phyloP scores from a whole-genome alignment of 768 basidiomycete species.

The Naganishia onofrii region DNA sequence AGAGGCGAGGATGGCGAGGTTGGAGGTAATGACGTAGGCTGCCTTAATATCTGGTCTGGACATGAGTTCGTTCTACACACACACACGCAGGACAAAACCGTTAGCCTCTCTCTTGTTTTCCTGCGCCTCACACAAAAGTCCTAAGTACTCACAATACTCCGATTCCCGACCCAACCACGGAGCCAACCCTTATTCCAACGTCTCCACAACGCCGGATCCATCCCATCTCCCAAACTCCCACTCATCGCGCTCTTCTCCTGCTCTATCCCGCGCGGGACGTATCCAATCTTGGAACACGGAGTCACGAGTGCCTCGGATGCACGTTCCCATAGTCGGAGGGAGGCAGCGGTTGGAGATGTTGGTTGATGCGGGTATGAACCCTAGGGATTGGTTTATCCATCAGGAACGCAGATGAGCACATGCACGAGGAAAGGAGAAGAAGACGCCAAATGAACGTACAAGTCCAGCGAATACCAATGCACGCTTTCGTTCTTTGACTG shows the following conservation, averaged over 20 bases:
- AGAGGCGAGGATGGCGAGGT: conserved; percentile 47
- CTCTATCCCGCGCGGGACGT: conserved; percentile 10
- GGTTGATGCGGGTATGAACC: conserved; percentile 51
- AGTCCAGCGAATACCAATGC: conserved; percentile 48
- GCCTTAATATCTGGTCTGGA: conserved; percentile 44
- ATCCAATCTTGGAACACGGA: conserved; percentile 25
- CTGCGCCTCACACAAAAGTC: no score
- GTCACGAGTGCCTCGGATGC: conserved; percentile 46
- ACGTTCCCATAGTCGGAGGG: conserved; percentile 44
- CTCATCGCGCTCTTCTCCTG: conserved; percentile 19
- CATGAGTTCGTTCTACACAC: conserved; percentile 45
- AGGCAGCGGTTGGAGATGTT: conserved; percentile 41
- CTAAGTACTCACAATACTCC: conserved; percentile 30
- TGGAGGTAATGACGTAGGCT: conserved; percentile 48
- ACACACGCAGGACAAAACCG: background rate
- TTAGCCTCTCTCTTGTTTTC: background rate
- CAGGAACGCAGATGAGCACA: background rate
- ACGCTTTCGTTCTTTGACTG: conserved; percentile 23
- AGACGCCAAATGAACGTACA: conserved; percentile 33
- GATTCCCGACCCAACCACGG: conserved; percentile 47
- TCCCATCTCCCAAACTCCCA: conserved; percentile 18
- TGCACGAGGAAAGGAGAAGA: conserved; percentile 1
- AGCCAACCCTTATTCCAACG: conserved; percentile 40
- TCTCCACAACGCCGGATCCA: conserved; percentile 30
- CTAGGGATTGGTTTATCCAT: conserved; percentile 28